Conservation (phyloP, 2,329 filamentous ascomycete species). For the Diplocarpon rosae region DNA sequence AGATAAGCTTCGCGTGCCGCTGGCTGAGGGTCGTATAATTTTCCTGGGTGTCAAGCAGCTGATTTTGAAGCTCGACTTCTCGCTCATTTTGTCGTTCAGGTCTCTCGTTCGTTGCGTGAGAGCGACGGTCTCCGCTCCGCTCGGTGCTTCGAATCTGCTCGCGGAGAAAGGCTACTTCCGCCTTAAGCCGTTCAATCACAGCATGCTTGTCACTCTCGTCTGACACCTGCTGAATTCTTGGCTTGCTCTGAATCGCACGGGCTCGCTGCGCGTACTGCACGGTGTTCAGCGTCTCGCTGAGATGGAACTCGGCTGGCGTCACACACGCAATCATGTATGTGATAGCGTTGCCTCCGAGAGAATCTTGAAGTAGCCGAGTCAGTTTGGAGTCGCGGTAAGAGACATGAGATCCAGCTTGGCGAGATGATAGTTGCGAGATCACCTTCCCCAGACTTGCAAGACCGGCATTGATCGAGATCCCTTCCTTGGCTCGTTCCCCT, state of each 20-base stretch:
- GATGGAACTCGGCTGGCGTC: constrained; percentile 89
- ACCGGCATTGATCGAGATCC: constrained; percentile 96
- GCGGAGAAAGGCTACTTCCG: constrained; percentile 84
- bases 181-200: constrained; percentile 83
- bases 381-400: constrained; percentile 98
- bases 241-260: constrained; percentile 93
- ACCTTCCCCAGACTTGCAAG: constrained; percentile 93
- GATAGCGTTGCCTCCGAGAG: constrained; percentile 89
- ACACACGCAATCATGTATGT: constrained; percentile 99
- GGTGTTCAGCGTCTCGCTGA: constrained; percentile 95
- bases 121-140: constrained; percentile 44
- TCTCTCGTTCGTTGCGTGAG: constrained; percentile 53
- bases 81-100: constrained; percentile 71
- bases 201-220: constrained; percentile 93
- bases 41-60: constrained; percentile 84
- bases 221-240: constrained; percentile 78
- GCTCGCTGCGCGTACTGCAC: constrained; percentile 95
- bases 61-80: constrained; percentile 85
- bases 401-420: constrained; percentile 77
- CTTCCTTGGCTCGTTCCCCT: constrained; percentile 86
- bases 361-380: constrained; percentile 90
- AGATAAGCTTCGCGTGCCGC: constrained; percentile 89
- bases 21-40: constrained; percentile 87
- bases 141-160: constrained; percentile 89
- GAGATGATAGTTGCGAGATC: constrained; percentile 92